Evolutionary conservation across 768 basidiomycete genomes (phyloP).

Genomic region (Serendipita sp.): DNA sequence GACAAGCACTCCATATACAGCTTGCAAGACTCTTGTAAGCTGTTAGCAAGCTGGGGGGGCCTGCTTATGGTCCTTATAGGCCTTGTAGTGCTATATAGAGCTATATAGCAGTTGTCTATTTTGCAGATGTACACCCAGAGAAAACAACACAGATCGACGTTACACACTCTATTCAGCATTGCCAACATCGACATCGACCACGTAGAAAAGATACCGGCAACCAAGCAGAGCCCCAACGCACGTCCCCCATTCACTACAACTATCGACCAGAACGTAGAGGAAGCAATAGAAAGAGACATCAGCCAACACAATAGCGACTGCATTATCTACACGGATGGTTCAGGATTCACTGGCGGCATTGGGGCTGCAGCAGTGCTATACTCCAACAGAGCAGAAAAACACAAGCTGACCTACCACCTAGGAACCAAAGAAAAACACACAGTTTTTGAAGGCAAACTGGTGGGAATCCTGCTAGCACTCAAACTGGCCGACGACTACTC

Average conservation of each 20-base stretch:
- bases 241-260: not conserved
- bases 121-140: too few relatives aligned
- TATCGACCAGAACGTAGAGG: slow-evolving; percentile 2
- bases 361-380: slow-evolving; percentile 9
- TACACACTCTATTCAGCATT: slow-evolving; percentile 13
- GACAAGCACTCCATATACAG: too few relatives aligned
- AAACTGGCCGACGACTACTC: too few relatives aligned
- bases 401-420: not conserved
- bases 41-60: too few relatives aligned
- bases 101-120: too few relatives aligned
- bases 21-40: too few relatives aligned
- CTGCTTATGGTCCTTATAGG: too few relatives aligned
- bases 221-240: not conserved
- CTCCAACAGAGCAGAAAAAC: not conserved
- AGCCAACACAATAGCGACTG: not conserved
- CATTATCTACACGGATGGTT: slow-evolving; percentile 2
- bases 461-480: not conserved
- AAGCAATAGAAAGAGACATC: not conserved
- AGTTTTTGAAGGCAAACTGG: not conserved
- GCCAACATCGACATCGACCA: slow-evolving; percentile 5
- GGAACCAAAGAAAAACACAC: not conserved
- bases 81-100: too few relatives aligned
- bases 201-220: slow-evolving; percentile 12
- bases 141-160: slow-evolving; percentile 10
- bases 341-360: slow-evolving; percentile 6